Conservation (phyloP, 345 rosid genomes). For the Pelargonium nanum region DNA sequence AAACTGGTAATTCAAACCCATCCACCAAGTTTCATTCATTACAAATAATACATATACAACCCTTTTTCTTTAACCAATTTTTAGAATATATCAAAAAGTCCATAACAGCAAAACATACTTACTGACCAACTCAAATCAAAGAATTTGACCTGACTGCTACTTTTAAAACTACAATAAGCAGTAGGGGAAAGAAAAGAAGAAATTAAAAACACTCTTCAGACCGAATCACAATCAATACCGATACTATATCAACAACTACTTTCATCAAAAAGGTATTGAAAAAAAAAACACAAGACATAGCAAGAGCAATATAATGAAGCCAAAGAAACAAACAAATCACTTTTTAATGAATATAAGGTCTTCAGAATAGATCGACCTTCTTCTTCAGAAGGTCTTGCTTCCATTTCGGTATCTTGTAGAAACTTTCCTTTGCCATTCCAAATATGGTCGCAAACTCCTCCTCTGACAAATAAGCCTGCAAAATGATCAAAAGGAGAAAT, state of each 20-base stretch:
- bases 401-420: conserved; percentile 82
- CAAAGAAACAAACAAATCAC: not conserved
- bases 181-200: conserved; percentile 4
- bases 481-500: not conserved
- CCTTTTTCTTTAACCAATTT: not conserved
- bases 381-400: conserved; percentile 93
- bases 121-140: conserved; percentile 7
- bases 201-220: conserved; percentile 2
- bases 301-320: conserved; percentile 1
- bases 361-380: conserved; percentile 70
- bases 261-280: not conserved
- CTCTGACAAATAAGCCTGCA: conserved; percentile 76
- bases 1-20: too few species aligned
- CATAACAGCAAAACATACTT: not conserved
- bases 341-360: not conserved
- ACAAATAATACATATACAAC: not conserved
- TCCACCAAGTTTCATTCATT: too few species aligned
- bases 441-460: conserved; percentile 72
- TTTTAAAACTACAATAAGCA: conserved; percentile 4
- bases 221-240: not conserved
- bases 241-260: not conserved
- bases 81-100: not conserved
- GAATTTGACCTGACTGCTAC: conserved; percentile 5
- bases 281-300: too few species aligned
- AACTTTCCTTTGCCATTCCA: conserved; percentile 65